Percentiles rank a stretch among this genome's conserved stretches.
phyloP scores from a whole-genome alignment of 208 protist species.

The Trichomonas gallinae region DNA sequence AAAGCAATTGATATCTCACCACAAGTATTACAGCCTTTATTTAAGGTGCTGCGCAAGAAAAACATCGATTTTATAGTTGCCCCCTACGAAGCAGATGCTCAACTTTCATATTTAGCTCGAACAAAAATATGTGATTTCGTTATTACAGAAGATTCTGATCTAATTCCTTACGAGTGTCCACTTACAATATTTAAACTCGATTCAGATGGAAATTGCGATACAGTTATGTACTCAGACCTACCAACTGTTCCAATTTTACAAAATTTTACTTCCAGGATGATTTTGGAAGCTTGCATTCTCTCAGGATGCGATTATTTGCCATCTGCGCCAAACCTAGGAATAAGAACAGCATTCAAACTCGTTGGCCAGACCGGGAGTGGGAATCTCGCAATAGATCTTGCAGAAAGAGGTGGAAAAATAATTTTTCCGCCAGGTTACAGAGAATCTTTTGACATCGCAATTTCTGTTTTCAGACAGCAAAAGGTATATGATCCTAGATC shows the following conservation, averaged over 20 bases:
- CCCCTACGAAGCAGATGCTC: conserved; percentile 98
- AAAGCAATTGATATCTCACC: conserved; percentile 60
- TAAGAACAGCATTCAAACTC: conserved; percentile 61
- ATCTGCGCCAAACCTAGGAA: conserved; percentile 64
- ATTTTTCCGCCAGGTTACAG: not conserved
- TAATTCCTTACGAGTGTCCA: conserved; percentile 69
- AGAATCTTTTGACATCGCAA: not conserved
- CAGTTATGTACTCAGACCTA: not conserved
- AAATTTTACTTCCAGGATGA: not conserved
- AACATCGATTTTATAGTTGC: conserved; percentile 56
- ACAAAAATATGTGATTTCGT: conserved; percentile 67
- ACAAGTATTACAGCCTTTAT: conserved; percentile 54
- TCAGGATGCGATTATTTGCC: conserved; percentile 87
- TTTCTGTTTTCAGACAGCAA: not conserved
- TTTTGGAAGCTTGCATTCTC: conserved; percentile 63
- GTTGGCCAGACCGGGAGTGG: not conserved
- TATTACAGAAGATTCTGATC: conserved; percentile 92
- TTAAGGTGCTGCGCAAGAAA: conserved; percentile 31
- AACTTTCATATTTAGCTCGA: conserved; percentile 77
- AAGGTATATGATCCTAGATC: not conserved
- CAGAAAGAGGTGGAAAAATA: not conserved
- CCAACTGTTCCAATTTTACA: not conserved
- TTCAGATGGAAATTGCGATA: conserved; percentile 22
- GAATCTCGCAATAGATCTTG: not conserved
- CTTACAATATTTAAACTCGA: conserved; percentile 26